Conservation (phyloP, 495 filamentous ascomycete genomes). For the Parachaetomium inaequale region DNA sequence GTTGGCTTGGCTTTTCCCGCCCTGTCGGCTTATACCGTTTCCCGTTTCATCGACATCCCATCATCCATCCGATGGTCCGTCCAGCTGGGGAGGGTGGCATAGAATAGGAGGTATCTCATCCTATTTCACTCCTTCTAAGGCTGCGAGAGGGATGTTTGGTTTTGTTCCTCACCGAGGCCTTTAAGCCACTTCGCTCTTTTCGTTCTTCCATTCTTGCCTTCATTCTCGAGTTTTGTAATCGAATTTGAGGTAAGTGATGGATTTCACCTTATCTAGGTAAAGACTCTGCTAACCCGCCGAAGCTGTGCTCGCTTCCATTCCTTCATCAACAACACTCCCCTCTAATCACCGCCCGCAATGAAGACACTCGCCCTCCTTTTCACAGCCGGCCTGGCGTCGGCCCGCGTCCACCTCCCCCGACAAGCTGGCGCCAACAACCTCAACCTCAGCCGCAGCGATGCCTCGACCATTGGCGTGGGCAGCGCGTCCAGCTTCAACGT, state of each 20-base stretch:
- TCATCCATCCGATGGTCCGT: background rate
- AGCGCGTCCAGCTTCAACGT: conserved; percentile 2
- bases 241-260: background rate
- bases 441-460: background rate
- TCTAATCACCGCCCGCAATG: conserved; percentile 13
- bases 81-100: background rate
- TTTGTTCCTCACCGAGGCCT: background rate
- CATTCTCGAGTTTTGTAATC: background rate
- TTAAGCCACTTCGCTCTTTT: background rate
- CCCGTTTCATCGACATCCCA: conserved; percentile 5
- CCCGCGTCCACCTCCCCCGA: conserved; percentile 14
- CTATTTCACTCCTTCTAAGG: background rate
- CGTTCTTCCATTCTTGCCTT: background rate
- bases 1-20: background rate
- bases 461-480: background rate
- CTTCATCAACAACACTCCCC: background rate
- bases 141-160: background rate
- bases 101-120: background rate
- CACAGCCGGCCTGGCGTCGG: conserved; percentile 34
- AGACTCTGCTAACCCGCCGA: background rate
- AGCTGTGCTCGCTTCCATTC: background rate
- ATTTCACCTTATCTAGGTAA: background rate
- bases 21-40: background rate
- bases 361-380: conserved; percentile 28
- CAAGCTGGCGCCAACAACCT: background rate